These are phyloP conservation scores for Calonectria montana DNA, from an alignment of 2,329 filamentous ascomycete genomes.

Conservation along the genomic window DNA sequence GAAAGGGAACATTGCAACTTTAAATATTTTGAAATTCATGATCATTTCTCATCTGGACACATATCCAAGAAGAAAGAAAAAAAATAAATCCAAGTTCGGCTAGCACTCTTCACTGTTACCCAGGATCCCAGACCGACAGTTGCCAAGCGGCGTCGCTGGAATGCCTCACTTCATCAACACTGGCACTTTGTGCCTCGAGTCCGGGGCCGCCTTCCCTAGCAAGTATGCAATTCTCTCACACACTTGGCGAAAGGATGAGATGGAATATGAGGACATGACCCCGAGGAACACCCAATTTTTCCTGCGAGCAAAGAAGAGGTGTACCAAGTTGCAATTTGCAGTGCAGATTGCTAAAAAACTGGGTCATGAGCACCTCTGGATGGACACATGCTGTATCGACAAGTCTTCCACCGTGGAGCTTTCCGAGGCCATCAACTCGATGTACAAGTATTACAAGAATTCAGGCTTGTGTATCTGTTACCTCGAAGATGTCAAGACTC, in stretches of 20 bases:
- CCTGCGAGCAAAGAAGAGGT: background rate
- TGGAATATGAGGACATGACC: background rate
- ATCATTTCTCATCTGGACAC: background rate
- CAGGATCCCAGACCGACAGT: background rate
- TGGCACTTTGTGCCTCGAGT: background rate
- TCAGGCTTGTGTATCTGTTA: background rate
- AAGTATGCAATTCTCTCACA: conserved; percentile 3
- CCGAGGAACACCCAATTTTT: background rate
- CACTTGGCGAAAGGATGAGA: background rate
- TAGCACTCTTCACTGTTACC: background rate
- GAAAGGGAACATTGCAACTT: background rate
- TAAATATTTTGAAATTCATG: background rate
- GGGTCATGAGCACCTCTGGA: background rate
- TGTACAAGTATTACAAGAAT: background rate
- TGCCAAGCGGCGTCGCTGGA: background rate
- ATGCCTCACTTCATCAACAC: conserved; percentile 11
- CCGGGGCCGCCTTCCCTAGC: background rate
- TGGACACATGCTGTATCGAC: conserved; percentile 1
- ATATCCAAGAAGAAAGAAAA: background rate
- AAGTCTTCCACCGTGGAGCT: background rate
- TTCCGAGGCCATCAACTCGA: background rate
- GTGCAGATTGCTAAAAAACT: background rate
- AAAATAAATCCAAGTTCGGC: background rate
- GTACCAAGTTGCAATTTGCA: background rate
- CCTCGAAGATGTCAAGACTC: background rate